Percentiles rank a stretch among this genome's conserved stretches.
These are phyloP conservation scores for Besnoitia besnoiti DNA, from an alignment of 169 alveolate genomes.

Conservation along the genomic window DNA sequence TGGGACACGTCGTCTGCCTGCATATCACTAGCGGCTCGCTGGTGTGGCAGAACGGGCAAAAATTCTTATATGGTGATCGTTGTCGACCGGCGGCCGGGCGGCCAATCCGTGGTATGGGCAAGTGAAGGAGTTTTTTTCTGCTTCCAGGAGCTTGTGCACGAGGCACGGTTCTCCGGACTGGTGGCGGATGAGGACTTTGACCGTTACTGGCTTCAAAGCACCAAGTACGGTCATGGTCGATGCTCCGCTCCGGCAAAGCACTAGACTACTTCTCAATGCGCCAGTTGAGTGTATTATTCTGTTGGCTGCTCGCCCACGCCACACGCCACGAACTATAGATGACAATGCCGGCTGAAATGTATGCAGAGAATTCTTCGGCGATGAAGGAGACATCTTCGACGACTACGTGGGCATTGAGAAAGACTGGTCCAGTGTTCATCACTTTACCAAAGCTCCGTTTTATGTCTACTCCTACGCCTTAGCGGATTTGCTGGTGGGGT, in stretches of 20 bases:
- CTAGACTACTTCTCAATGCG: too few relatives aligned
- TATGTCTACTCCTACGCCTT: conserved; percentile 38
- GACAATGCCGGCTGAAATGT: neutral
- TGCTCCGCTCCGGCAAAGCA: too few relatives aligned
- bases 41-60: too few relatives aligned
- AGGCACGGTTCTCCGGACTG: conserved; percentile 5
- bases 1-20: too few relatives aligned
- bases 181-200: neutral
- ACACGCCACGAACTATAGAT: too few relatives aligned
- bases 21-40: too few relatives aligned
- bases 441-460: conserved; percentile 11
- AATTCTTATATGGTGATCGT: too few relatives aligned
- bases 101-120: too few relatives aligned
- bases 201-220: neutral
- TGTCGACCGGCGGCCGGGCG: too few relatives aligned
- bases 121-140: neutral
- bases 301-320: too few relatives aligned
- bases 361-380: conserved; percentile 37
- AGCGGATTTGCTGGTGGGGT: conserved; percentile 15
- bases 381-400: conserved; percentile 31
- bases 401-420: conserved; percentile 20
- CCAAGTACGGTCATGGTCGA: neutral
- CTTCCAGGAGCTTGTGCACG: conserved; percentile 21
- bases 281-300: too few relatives aligned
- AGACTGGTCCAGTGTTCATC: conserved; percentile 21